Percentiles rank a stretch among this genome's conserved stretches.
Conservation (phyloP, 2,329 filamentous ascomycete species). For the Diaporthe eres region DNA sequence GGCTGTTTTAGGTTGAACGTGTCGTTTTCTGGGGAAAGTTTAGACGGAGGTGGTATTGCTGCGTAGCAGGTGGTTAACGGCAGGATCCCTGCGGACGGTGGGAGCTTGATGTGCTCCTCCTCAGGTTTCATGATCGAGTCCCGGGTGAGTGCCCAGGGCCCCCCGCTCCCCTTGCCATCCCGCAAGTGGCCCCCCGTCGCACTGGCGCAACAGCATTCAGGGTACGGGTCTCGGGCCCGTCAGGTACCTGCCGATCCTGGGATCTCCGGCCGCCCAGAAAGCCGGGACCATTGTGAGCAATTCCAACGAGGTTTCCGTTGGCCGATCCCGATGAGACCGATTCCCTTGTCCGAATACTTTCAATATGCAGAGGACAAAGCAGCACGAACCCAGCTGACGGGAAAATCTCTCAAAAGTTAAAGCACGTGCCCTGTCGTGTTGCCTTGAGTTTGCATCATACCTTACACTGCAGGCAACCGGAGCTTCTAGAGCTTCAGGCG, state of each 20-base stretch:
- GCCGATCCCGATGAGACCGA: background rate
- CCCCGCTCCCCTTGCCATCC: background rate
- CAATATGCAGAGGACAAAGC: background rate
- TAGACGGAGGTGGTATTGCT: conserved; percentile 31
- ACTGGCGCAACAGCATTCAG: background rate
- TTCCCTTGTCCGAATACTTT: background rate
- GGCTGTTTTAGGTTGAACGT: conserved; percentile 6
- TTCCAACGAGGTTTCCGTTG: background rate
- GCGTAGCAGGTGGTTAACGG: background rate
- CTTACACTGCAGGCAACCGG: conserved; percentile 16
- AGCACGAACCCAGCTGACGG: background rate
- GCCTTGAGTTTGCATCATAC: background rate
- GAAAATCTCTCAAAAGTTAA: background rate
- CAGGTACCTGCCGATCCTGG: conserved; percentile 28
- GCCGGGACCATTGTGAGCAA: conserved; percentile 12
- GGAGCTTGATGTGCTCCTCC: background rate
- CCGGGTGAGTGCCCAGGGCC: background rate
- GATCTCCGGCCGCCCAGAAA: conserved; percentile 18
- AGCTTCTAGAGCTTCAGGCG: background rate
- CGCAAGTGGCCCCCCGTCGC: background rate
- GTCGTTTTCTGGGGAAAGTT: conserved; percentile 14
- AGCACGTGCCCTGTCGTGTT: background rate
- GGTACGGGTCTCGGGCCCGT: conserved; percentile 26
- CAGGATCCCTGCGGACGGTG: conserved; percentile 11
- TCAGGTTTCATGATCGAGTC: conserved; percentile 28